Conservation (phyloP, 2,329 filamentous ascomycete species). For the Apiospora saccharicola region DNA sequence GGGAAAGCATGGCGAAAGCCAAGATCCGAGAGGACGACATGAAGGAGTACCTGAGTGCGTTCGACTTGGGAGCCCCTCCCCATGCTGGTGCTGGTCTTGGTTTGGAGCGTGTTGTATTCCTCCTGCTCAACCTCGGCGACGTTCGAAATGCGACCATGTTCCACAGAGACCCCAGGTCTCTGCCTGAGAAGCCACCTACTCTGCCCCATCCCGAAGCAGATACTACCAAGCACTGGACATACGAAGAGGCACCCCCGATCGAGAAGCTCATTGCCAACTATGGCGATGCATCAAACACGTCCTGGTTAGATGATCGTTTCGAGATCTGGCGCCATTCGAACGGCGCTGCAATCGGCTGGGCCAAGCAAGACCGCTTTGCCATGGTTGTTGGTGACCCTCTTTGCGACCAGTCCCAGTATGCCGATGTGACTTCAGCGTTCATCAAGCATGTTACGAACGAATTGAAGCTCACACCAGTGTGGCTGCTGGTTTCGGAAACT, state of each 20-base stretch:
- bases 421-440: constrained; percentile 76
- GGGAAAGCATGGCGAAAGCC: constrained; percentile 76
- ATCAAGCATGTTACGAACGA: constrained; percentile 78
- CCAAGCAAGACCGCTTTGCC: constrained; percentile 74
- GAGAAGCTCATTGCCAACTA: constrained; percentile 95
- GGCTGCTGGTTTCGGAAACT: constrained; percentile 84
- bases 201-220: constrained; percentile 90
- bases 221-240: constrained; percentile 67
- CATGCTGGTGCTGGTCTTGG: constrained; percentile 92
- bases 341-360: constrained; percentile 86
- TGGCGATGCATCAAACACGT: constrained; percentile 91
- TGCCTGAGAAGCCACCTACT: constrained; percentile 71
- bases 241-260: constrained; percentile 62
- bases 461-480: constrained; percentile 76
- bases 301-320: constrained; percentile 90
- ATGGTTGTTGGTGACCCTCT: constrained; percentile 89
- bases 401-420: constrained; percentile 80
- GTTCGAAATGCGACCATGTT: constrained; percentile 89
- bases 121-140: constrained; percentile 86
- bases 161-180: constrained; percentile 86
- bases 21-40: constrained; percentile 83
- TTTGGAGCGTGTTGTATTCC: constrained; percentile 86
- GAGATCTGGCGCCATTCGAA: constrained; percentile 82
- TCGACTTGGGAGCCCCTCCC: constrained; percentile 86
- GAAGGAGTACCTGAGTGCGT: constrained; percentile 89